Base-by-base conservation (phyloP, 371 early-diverging fungal species). In the Apophysomyces sp. region DNA sequence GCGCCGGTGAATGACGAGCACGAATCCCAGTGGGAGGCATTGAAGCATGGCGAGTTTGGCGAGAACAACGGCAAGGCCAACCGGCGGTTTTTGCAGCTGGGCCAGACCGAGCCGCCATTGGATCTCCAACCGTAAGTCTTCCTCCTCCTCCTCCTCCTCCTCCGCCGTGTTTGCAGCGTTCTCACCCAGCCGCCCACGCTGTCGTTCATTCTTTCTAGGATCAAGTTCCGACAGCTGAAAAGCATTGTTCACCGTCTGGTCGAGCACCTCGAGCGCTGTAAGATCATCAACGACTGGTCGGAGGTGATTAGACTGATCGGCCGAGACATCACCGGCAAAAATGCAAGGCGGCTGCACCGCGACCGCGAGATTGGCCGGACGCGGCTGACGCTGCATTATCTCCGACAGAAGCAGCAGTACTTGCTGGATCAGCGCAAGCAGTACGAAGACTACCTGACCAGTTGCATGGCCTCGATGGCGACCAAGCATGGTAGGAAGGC, bases 271-370 rank as follows among this genome's bases (percentile, higher is more conserved):
- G 58, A 63, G 55, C 34, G 81, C 76, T 73, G 76, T 74, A 41
- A 71, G 29, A 67, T 66, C 1, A 66, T 80, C 27, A 41, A 68
- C 0, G 76, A 77, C 16, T 97, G 95, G 74, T 96, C 96, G 73
- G 91, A 89, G 29, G 87, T 98, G 79, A 80, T 98, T 52, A 94
- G 92, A 62, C 77, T 91, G 52, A 95, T 98, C 68, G 97, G 94
- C 1, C 80, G 77, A 55, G 97, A 97, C 69, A 94, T 99, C 74
- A 87, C 94, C 24, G 95, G 92, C 60, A 97, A 97, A 76, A 92
- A 94, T 63, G 81, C 90, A 21, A 87, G 96, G 6, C 88, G 97
- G 24, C 70, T 86, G 37, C 89, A 92, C 65, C 84, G 96, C 15
- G 80, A 87, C 3, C 69, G 74, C 0, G 98, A 98, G 64, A 68